These are phyloP conservation scores for Neurospora cerealis DNA, from an alignment of 495 filamentous ascomycete genomes.

Conservation along the genomic window DNA sequence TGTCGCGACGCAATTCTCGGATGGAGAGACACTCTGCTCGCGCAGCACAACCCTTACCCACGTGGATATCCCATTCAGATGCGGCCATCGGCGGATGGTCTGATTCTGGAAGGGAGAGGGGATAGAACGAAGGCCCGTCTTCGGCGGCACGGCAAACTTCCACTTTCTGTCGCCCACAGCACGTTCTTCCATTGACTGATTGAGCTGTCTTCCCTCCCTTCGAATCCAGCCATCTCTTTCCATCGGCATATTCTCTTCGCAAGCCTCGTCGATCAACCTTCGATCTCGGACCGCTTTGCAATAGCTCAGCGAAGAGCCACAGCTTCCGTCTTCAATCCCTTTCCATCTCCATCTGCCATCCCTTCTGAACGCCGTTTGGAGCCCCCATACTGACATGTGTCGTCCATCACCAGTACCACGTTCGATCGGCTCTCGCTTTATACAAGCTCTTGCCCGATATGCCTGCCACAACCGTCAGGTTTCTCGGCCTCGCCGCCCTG, in stretches of 20 bases:
- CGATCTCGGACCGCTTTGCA: background rate
- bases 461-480: background rate
- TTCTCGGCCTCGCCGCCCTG: background rate
- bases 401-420: background rate
- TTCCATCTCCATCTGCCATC: background rate
- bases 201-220: background rate
- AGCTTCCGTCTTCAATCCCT: background rate
- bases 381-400: background rate
- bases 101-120: background rate
- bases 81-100: background rate
- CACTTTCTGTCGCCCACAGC: too few relatives aligned
- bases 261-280: background rate
- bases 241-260: background rate
- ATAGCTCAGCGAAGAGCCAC: background rate
- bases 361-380: background rate
- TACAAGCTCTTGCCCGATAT: background rate
- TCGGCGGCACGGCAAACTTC: too few relatives aligned
- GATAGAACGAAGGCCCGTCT: background rate
- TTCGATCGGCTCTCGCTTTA: background rate
- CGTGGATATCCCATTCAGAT: background rate
- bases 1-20: background rate
- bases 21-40: too few relatives aligned
- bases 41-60: background rate
- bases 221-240: background rate
- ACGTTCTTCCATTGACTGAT: background rate